Evolutionary conservation across 2,329 filamentous ascomycete species (phyloP).

Genomic region (Stagonosporopsis tanaceti): DNA sequence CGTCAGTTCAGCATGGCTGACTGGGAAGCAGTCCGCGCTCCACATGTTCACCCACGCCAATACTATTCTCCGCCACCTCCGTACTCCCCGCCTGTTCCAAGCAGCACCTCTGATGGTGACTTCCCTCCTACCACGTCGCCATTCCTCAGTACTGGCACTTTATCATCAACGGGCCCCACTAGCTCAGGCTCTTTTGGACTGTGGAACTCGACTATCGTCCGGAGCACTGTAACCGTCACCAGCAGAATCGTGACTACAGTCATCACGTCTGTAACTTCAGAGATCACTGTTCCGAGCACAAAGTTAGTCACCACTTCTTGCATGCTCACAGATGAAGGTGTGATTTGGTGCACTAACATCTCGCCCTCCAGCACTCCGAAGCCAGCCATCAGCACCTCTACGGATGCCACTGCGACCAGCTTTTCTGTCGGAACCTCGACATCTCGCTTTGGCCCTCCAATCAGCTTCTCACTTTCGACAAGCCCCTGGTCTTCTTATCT

Average conservation of each 20-base stretch:
- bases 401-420: conserved; percentile 31
- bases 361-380: conserved; percentile 4
- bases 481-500: conserved; percentile 1
- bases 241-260: conserved; percentile 14
- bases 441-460: conserved; percentile 6
- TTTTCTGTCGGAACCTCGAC: conserved; percentile 22
- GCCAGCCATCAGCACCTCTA: conserved; percentile 22
- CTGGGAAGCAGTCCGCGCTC: conserved; percentile 21
- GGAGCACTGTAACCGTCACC: conserved; percentile 11
- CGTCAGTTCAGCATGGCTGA: neutral
- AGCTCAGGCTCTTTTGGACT: conserved; percentile 1
- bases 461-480: conserved; percentile 10
- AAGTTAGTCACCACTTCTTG: conserved; percentile 21
- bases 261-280: conserved; percentile 1
- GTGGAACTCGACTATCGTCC: conserved; percentile 13
- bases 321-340: neutral
- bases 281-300: conserved; percentile 6
- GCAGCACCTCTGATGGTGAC: conserved; percentile 13
- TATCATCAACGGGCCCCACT: conserved; percentile 1
- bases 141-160: neutral
- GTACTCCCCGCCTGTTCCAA: conserved; percentile 19
- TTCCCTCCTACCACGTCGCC: conserved; percentile 14
- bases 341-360: conserved; percentile 14
- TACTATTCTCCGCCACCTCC: conserved; percentile 31
- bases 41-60: conserved; percentile 27